Evolutionary conservation across 306 rosid species (phyloP).

Genomic region (Phaseolus lunatus): DNA sequence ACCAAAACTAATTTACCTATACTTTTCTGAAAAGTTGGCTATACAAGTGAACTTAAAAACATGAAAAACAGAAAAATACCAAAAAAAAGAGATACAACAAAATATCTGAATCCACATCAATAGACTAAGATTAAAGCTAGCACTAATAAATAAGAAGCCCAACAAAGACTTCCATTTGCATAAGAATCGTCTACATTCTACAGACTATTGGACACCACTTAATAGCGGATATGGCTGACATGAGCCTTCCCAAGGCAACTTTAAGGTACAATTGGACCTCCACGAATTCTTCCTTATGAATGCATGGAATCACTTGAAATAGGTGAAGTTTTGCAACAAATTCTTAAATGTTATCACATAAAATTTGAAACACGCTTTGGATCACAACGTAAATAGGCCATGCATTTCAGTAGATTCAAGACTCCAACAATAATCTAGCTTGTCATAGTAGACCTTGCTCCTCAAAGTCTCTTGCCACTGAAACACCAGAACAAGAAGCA

Average conservation of each 20-base stretch:
- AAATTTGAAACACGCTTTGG: conserved; percentile 34
- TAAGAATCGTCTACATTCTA: conserved; percentile 7
- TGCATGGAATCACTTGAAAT: conserved; percentile 24
- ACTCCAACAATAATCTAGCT: conserved; percentile 43
- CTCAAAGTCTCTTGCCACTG: conserved; percentile 66
- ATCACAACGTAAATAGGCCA: conserved; percentile 45
- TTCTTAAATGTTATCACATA: conserved; percentile 35
- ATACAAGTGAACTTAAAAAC: conserved; percentile 15
- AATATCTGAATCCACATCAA: background rate
- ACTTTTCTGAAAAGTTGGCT: conserved; percentile 8
- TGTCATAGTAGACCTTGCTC: conserved; percentile 62
- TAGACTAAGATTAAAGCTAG: background rate
- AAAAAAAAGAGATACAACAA: conserved; percentile 1
- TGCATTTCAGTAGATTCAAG: conserved; percentile 42
- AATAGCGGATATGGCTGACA: conserved; percentile 5
- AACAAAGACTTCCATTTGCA: conserved; percentile 34
- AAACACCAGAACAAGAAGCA: conserved; percentile 25
- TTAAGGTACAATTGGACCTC: conserved; percentile 5
- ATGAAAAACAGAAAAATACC: conserved; percentile 8
- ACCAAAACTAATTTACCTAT: conserved; percentile 1
- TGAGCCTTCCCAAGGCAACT: background rate
- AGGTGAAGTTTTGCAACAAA: conserved; percentile 23
- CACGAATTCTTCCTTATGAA: conserved; percentile 4
- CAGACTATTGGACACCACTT: conserved; percentile 21
- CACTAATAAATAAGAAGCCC: conserved; percentile 2